These are phyloP conservation scores for Thelonectria rubi DNA, from an alignment of 2,329 filamentous ascomycete genomes.

Conservation along the genomic window DNA sequence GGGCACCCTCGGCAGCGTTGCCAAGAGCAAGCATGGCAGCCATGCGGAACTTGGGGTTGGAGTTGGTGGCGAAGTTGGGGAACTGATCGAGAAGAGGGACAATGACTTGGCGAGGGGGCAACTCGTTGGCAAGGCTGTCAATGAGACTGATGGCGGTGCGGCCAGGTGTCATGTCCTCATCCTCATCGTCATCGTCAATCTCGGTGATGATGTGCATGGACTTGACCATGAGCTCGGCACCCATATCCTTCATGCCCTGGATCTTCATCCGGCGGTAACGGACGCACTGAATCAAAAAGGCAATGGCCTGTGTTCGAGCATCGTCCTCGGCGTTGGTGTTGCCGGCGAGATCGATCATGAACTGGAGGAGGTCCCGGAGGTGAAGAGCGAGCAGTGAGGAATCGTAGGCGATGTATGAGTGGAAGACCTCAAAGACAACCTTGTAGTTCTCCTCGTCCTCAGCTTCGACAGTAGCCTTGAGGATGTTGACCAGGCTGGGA, in stretches of 20 bases:
- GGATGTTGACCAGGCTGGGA: conserved; percentile 86
- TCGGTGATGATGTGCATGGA: conserved; percentile 90
- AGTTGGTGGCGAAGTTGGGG: conserved; percentile 78
- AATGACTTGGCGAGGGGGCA: conserved; percentile 93
- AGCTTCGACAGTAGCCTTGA: conserved; percentile 83
- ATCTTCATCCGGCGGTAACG: conserved; percentile 96
- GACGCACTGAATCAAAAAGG: conserved; percentile 92
- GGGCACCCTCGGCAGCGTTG: conserved; percentile 94
- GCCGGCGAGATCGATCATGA: conserved; percentile 89
- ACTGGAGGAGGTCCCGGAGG: conserved; percentile 88
- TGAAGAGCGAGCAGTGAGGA: conserved; percentile 83
- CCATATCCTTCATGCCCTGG: conserved; percentile 84
- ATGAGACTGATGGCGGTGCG: conserved; percentile 86
- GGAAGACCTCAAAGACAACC: conserved; percentile 95
- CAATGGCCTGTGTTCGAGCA: conserved; percentile 86
- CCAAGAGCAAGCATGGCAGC: conserved; percentile 92
- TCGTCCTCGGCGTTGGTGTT: conserved; percentile 85
- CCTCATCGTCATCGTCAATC: conserved; percentile 78
- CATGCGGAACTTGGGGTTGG: conserved; percentile 81
- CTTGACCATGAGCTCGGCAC: conserved; percentile 86
- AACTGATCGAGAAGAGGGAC: conserved; percentile 91
- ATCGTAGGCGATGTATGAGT: conserved; percentile 91
- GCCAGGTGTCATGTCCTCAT: conserved; percentile 83
- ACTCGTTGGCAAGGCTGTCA: conserved; percentile 85
- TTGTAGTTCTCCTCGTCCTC: conserved; percentile 88